A percentile compares a stretch with the other conserved stretches of the same genome.
These are phyloP conservation scores for Cercospora nicotianae DNA, from an alignment of 2,329 filamentous ascomycete species.

Conservation along the genomic window DNA sequence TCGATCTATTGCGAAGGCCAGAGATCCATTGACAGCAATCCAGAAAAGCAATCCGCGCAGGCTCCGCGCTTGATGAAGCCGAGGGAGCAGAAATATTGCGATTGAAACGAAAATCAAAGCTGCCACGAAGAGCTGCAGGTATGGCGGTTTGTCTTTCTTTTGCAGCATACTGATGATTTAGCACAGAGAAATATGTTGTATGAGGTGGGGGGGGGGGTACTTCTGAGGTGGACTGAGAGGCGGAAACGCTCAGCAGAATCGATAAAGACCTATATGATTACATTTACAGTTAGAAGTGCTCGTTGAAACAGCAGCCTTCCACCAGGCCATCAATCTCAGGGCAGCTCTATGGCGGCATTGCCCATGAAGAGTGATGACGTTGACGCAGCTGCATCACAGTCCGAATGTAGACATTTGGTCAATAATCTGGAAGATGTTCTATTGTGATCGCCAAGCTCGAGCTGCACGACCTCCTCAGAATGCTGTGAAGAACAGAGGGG, in stretches of 20 bases:
- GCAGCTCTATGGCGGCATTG: background rate
- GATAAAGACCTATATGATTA: background rate
- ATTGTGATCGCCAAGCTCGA: background rate
- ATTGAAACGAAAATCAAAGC: background rate
- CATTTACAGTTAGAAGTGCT: background rate
- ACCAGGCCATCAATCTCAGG: background rate
- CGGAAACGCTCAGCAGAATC: background rate
- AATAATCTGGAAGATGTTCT: background rate
- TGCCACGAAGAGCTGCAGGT: background rate
- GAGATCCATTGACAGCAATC: background rate
- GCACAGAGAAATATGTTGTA: background rate
- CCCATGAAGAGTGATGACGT: background rate
- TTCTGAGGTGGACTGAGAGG: background rate
- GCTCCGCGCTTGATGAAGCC: background rate
- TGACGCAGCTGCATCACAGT: background rate
- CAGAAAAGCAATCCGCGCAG: background rate
- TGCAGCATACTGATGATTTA: background rate
- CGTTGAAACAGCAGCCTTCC: background rate
- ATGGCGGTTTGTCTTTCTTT: background rate
- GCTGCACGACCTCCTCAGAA: background rate
- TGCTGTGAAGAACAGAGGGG: background rate
- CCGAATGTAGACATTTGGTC: background rate
- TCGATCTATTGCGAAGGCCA: background rate
- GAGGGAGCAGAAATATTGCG: background rate
- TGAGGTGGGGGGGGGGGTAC: background rate